Percentiles rank a stretch among this genome's conserved stretches.
Evolutionary conservation across 371 early-diverging fungal species (phyloP).

Genomic region (Polyrhizophydium stewartii): DNA sequence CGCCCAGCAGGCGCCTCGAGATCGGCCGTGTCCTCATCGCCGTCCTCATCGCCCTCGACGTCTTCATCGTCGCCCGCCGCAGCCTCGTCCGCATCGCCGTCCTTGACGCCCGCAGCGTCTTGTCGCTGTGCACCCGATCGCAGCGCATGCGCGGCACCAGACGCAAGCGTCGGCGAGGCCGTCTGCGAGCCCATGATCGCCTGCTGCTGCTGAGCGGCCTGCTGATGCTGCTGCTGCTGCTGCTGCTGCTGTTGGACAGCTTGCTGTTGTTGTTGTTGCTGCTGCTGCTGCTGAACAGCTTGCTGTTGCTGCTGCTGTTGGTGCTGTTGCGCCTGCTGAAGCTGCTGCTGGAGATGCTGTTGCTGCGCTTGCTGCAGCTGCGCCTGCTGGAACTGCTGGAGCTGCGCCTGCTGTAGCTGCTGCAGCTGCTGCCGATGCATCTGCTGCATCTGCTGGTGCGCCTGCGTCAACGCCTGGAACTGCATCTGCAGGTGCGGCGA

Average conservation of each 20-base stretch:
- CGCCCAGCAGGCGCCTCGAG: too few species aligned
- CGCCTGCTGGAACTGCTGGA: background rate
- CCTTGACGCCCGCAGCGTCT: too few species aligned
- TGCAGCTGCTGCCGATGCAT: background rate
- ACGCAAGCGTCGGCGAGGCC: background rate
- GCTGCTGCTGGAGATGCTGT: background rate
- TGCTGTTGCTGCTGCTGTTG: background rate
- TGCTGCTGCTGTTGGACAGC: too few species aligned
- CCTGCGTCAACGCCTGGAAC: background rate
- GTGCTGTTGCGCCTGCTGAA: background rate
- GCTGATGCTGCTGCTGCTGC: too few species aligned
- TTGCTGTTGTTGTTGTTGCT: too few species aligned
- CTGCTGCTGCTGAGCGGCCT: too few species aligned
- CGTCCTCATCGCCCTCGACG: background rate
- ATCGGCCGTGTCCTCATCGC: too few species aligned
- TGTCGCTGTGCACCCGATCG: background rate
- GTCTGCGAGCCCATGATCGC: too few species aligned
- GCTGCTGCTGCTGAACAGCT: too few species aligned
- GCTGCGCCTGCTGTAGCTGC: background rate
- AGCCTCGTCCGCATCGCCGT: background rate
- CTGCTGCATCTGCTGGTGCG: slow-evolving; percentile 1
- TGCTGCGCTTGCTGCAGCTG: background rate
- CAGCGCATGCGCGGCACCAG: background rate
- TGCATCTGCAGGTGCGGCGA: too few species aligned
- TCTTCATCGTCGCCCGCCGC: background rate